Base-by-base conservation (phyloP, 192 early-diverging fungal species). In the Gryganskiella cystojenkinii region DNA sequence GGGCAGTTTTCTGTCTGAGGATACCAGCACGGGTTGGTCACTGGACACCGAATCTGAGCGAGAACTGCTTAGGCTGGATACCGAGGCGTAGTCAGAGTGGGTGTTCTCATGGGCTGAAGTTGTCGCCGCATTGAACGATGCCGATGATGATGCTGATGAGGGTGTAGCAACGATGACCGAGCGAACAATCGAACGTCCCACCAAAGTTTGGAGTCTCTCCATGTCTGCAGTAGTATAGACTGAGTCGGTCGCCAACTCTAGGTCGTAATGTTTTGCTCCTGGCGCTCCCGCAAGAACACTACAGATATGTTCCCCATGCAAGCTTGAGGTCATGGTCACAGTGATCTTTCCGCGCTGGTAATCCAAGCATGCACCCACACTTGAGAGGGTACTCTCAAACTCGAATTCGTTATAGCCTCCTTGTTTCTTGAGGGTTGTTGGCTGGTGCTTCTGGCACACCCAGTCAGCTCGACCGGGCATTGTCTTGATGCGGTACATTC, bases 1-100 rank as follows among this genome's bases (percentile, higher is more conserved):
- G 9, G 63, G 63, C 22, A 63, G 20, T 52, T 63, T 51, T 10
- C n/a, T 30, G 19, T 63, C 20, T 7, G 34, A 2, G n/a, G 46
- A 33, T 1, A 34, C 15, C 4, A 46, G 60, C 17, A 34, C 33
- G 2, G 20, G 31, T 31, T 20, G 61, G 10, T 37, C 61, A 28
- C 61, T 63, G 0, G 50, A 63, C 34, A 54, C 3, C 8, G 60
- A 50, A 50, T 47, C 60, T 49, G 60, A 62, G 31, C 47, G 60
- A 43, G 24, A 28, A 24, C 20, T 25, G 49, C 5, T 19, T 15
- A 11, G 33, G 37, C 49, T 37, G 0, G 22, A 40, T 13, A 27
- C 42, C 1, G 61, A 49, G 9, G 50, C 15, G 24, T 40, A 33
- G 45, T 61, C 59, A 30, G 59, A 47, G 9, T 28, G 25, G 11